A percentile compares a stretch with the other conserved stretches of the same genome.
phyloP scores from a whole-genome alignment of 2,329 filamentous ascomycete genomes.

The Fusarium lateritium region DNA sequence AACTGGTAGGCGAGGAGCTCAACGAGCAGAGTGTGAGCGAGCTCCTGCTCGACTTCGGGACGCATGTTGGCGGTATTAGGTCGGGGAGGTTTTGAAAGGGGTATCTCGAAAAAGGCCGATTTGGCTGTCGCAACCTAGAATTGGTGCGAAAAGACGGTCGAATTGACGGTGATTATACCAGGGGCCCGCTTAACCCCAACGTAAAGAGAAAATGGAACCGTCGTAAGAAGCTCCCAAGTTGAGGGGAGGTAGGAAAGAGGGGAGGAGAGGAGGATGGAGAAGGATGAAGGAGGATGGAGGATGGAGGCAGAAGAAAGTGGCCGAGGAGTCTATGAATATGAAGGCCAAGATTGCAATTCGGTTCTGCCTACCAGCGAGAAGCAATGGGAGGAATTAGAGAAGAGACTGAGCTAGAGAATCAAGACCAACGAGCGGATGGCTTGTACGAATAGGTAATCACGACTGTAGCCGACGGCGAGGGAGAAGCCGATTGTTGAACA shows the following conservation, averaged over 20 bases:
- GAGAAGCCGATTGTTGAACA: slow-evolving; percentile 56
- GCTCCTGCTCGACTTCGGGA: slow-evolving; percentile 99
- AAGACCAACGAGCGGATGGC: slow-evolving; percentile 41
- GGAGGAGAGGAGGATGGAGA: slow-evolving; percentile 22
- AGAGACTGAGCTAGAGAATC: slow-evolving; percentile 41
- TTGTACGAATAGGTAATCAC: slow-evolving; percentile 50
- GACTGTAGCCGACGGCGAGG: slow-evolving; percentile 48
- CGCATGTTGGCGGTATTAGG: slow-evolving; percentile 76
- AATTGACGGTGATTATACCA: slow-evolving; percentile 45
- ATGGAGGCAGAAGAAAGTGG: slow-evolving; percentile 48
- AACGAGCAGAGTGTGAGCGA: slow-evolving; percentile 97
- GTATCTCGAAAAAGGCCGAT: slow-evolving; percentile 51
- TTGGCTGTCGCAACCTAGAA: slow-evolving; percentile 46
- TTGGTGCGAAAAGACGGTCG: slow-evolving; percentile 45
- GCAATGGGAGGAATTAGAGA: slow-evolving; percentile 45
- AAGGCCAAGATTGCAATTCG: slow-evolving; percentile 41
- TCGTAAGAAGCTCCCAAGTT: slow-evolving; percentile 47
- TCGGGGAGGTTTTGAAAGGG: slow-evolving; percentile 47
- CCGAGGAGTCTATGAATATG: slow-evolving; percentile 45
- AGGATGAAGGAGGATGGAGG: slow-evolving; percentile 27
- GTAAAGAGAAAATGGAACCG: slow-evolving; percentile 45
- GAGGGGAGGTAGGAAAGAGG: slow-evolving; percentile 39
- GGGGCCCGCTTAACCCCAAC: slow-evolving; percentile 49
- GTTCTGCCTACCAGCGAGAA: slow-evolving; percentile 50
- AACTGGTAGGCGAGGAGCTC: slow-evolving; percentile 99